A percentile compares a stretch with the other conserved stretches of the same genome.
phyloP scores from a whole-genome alignment of 805 yeast genomes.

The Kuraishia ogatae region DNA sequence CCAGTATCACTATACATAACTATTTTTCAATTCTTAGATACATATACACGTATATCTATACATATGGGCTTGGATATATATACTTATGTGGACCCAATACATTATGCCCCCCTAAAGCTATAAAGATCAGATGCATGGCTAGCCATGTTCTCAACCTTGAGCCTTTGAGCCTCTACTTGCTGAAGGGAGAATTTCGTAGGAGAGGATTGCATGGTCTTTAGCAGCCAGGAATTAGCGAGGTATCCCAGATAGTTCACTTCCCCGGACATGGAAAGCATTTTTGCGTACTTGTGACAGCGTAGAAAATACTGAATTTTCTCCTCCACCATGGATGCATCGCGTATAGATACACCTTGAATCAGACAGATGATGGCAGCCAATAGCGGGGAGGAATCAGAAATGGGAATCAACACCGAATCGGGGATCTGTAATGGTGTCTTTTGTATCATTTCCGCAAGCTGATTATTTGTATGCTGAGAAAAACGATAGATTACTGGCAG shows the following conservation, averaged over 20 bases:
- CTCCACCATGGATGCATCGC: neutral
- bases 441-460: neutral
- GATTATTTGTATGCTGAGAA: neutral
- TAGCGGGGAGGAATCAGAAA: neutral
- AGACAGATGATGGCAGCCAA: neutral
- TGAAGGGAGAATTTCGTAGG: constrained; percentile 1
- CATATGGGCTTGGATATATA: too few species aligned
- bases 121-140: neutral
- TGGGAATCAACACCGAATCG: neutral
- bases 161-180: constrained; percentile 1
- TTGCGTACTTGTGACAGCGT: constrained; percentile 4
- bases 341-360: neutral
- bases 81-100: too few species aligned
- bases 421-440: neutral
- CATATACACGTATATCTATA: too few species aligned
- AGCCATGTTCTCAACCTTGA: neutral
- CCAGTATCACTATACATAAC: too few species aligned
- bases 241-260: neutral
- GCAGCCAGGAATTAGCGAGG: neutral
- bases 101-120: neutral
- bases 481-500: neutral
- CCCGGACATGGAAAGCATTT: neutral
- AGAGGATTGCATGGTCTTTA: constrained; percentile 1
- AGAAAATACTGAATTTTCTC: constrained; percentile 2
- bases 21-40: neutral